A percentile compares a stretch with the other conserved stretches of the same genome.
Evolutionary conservation across 495 filamentous ascomycete species (phyloP).

Genomic region (Cryomyces antarcticus): DNA sequence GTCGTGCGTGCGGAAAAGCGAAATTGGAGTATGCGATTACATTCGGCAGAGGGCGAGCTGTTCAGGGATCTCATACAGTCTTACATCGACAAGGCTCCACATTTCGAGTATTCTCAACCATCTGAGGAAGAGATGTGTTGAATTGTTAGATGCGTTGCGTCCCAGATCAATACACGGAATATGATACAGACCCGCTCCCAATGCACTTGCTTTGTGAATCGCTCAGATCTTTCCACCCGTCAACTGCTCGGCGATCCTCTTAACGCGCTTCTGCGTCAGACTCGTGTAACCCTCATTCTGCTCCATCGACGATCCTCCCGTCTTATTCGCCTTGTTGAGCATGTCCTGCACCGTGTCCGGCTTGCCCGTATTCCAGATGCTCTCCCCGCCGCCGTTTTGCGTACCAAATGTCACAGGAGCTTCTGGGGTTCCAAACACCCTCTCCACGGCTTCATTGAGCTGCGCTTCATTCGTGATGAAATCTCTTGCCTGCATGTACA

Average conservation of each 20-base stretch:
- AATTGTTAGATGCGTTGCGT: no score
- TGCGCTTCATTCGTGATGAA: constrained; percentile 46
- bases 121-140: no score
- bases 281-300: constrained; percentile 16
- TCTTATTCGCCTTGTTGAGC: constrained; percentile 15
- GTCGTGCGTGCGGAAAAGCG: no score
- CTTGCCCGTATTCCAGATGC: constrained; percentile 35
- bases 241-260: constrained; percentile 43
- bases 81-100: no score
- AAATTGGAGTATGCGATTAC: no score
- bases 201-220: no score
- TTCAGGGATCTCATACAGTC: no score
- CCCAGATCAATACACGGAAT: no score
- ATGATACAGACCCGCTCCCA: no score
- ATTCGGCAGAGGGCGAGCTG: no score
- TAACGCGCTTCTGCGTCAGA: constrained; percentile 34
- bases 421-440: constrained; percentile 32
- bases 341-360: constrained; percentile 32
- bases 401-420: constrained; percentile 20
- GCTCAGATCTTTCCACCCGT: constrained; percentile 36
- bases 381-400: constrained; percentile 8
- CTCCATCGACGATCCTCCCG: constrained; percentile 9
- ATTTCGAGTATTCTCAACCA: no score
- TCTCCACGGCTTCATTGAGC: constrained; percentile 38
- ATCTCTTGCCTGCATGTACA: constrained; percentile 42